phyloP scores from a whole-genome alignment of 108 stramenopile species.

The Cyclostephanos tholiformis region DNA sequence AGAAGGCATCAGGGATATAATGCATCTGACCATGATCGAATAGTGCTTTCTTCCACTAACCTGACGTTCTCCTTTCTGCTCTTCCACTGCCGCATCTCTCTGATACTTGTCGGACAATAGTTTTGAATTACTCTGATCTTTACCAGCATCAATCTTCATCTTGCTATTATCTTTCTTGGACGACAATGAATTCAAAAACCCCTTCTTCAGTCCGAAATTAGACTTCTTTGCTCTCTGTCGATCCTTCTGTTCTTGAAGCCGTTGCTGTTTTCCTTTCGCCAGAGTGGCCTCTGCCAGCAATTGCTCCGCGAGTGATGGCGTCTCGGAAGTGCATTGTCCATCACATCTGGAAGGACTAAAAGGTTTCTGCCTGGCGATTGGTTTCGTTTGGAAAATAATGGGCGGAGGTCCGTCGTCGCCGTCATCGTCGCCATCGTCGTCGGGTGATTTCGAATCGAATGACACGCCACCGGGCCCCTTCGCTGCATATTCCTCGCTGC shows the following conservation, averaged over 20 bases:
- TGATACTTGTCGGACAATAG: background rate
- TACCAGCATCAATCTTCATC: constrained; percentile 11
- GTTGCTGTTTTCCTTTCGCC: constrained; percentile 3
- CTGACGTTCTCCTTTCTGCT: background rate
- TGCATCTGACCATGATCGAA: background rate
- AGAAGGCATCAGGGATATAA: too few species aligned
- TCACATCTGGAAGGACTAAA: background rate
- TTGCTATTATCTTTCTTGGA: constrained; percentile 14
- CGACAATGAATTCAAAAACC: constrained; percentile 33
- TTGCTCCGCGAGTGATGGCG: constrained; percentile 18
- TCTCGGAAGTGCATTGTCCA: background rate
- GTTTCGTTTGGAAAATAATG: background rate
- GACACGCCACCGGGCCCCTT: background rate
- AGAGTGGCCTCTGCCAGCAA: constrained; percentile 10
- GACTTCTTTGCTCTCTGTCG: constrained; percentile 31
- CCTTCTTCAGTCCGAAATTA: constrained; percentile 46
- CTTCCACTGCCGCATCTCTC: background rate
- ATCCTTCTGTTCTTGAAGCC: constrained; percentile 6
- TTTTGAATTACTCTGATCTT: background rate
- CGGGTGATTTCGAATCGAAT: background rate
- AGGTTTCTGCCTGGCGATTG: background rate
- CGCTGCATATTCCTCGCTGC: background rate
- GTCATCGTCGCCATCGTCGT: background rate
- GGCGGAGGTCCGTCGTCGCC: constrained; percentile 23
- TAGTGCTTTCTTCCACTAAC: background rate